Evolutionary conservation across 1,139 yeast species (phyloP).

Genomic region (Groenewaldozyma auringiensis): DNA sequence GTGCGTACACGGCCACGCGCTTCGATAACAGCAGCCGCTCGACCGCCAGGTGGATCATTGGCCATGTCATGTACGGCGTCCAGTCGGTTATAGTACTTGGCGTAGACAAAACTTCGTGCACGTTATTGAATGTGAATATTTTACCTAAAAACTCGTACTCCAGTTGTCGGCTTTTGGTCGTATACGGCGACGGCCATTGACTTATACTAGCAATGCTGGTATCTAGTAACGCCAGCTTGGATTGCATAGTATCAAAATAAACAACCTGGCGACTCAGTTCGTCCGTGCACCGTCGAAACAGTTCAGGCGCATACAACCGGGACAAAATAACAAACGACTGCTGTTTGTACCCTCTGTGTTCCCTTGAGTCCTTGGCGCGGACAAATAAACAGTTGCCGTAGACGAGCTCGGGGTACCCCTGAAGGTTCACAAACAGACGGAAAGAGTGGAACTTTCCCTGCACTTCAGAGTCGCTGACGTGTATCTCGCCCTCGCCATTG

Average conservation of each 20-base stretch:
- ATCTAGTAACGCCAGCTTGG: slow-evolving; percentile 24
- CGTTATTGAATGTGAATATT: slow-evolving; percentile 12
- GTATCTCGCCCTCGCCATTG: background rate
- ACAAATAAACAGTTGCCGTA: slow-evolving; percentile 24
- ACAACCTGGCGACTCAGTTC: background rate
- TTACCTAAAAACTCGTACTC: slow-evolving; percentile 26
- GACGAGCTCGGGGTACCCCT: slow-evolving; percentile 10
- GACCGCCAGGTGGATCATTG: slow-evolving; percentile 23
- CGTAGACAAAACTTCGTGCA: no score
- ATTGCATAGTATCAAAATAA: background rate
- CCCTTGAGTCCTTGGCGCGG: slow-evolving; percentile 18
- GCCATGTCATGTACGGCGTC: slow-evolving; percentile 8
- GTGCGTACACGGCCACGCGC: slow-evolving; percentile 21
- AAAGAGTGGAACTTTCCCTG: slow-evolving; percentile 1
- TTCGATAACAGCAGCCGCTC: slow-evolving; percentile 21
- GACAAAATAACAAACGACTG: slow-evolving; percentile 26
- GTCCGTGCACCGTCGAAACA: slow-evolving; percentile 22
- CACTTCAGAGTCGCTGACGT: no score
- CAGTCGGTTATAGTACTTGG: no score
- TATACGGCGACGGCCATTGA: slow-evolving; percentile 23
- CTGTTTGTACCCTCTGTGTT: slow-evolving; percentile 24
- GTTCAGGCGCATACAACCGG: slow-evolving; percentile 20
- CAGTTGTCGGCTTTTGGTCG: slow-evolving; percentile 5
- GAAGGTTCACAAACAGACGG: slow-evolving; percentile 8
- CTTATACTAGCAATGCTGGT: slow-evolving; percentile 24